Evolutionary conservation across 805 yeast species (phyloP).

Genomic region (Teunomyces gatunensis): DNA sequence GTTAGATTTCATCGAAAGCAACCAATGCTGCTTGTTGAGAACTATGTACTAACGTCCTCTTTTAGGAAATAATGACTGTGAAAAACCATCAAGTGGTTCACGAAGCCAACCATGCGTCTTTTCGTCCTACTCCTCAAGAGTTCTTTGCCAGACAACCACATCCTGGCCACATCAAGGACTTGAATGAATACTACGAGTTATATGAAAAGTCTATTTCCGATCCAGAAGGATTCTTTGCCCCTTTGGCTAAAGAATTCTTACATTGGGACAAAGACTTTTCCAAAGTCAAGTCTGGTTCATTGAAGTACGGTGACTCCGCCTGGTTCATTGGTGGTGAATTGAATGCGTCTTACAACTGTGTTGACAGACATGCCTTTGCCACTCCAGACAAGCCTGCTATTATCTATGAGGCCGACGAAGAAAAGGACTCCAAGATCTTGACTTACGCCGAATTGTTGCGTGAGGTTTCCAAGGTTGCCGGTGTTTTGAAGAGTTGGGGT

Average conservation of each 20-base stretch:
- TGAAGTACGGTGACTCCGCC: constrained; percentile 52
- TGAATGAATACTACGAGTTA: constrained; percentile 67
- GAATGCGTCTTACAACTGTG: constrained; percentile 78
- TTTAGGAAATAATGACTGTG: constrained; percentile 21
- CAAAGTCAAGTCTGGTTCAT: constrained; percentile 61
- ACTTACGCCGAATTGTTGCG: constrained; percentile 71
- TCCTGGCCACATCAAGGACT: constrained; percentile 54
- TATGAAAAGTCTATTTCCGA: constrained; percentile 74
- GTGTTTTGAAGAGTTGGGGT: constrained; percentile 63
- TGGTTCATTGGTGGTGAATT: constrained; percentile 82
- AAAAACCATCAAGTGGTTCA: constrained; percentile 50
- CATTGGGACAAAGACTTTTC: constrained; percentile 79
- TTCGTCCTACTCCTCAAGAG: constrained; percentile 52
- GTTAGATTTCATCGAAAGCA: background rate
- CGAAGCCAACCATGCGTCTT: constrained; percentile 53
- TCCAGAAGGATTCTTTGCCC: constrained; percentile 80
- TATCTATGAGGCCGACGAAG: constrained; percentile 81
- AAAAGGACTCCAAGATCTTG: constrained; percentile 56
- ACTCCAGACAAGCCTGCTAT: constrained; percentile 73
- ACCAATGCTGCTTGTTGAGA: background rate
- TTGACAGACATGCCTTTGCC: constrained; percentile 73
- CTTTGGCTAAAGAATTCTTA: constrained; percentile 67
- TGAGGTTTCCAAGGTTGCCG: constrained; percentile 70
- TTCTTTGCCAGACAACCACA: constrained; percentile 60
- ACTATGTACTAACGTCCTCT: background rate